These are phyloP conservation scores for Fraxinus angustifolia DNA, from an alignment of 305 asterid species.

Conservation along the genomic window DNA sequence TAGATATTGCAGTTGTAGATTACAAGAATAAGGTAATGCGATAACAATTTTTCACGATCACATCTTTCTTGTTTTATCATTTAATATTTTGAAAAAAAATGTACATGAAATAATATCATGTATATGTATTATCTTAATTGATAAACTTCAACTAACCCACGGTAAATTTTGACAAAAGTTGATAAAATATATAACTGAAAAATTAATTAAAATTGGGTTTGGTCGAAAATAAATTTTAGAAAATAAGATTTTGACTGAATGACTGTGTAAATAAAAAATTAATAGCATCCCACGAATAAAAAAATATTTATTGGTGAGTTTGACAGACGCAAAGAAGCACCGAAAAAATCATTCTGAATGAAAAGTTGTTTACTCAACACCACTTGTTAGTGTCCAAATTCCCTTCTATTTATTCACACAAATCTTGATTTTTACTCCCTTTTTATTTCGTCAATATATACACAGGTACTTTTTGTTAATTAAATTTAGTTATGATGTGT, in stretches of 20 bases:
- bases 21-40: neutral
- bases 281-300: neutral
- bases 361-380: neutral
- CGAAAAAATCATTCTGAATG: neutral
- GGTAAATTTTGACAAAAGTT: no score
- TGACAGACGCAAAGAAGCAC: neutral
- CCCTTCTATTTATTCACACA: neutral
- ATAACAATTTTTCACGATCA: neutral
- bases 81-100: no score
- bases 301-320: neutral
- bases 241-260: neutral
- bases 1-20: neutral
- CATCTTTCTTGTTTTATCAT: no score
- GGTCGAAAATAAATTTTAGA: no score
- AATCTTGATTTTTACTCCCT: neutral
- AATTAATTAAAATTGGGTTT: neutral
- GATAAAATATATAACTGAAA: no score
- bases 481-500: neutral
- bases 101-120: no score
- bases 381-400: neutral
- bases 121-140: neutral
- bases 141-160: neutral
- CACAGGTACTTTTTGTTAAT: constrained; percentile 14
- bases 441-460: constrained; percentile 5
- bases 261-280: neutral